Evolutionary conservation across 306 rosid species (phyloP), one percentile per base, ranked within the genome.

Genomic region (Sechiopsis laciniata): DNA sequence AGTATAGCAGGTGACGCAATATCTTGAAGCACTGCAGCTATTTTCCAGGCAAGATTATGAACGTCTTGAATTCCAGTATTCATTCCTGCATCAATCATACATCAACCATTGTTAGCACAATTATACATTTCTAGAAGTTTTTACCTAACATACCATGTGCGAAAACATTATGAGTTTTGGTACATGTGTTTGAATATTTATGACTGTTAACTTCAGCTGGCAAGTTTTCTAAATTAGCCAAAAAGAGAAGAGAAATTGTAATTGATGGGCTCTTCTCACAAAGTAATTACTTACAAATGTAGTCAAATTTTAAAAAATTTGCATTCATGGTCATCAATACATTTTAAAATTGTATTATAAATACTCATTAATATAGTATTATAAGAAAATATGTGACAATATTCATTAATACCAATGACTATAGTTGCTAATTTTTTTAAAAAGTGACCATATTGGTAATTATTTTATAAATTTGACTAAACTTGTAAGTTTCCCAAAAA

Each of bases 41-140:
- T 77, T 86, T 94, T 94, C 99, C 99, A 94, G 78, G 97, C 95
- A 84, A 94, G 96, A 85, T 91, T 94, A 83, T 89, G 95, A 70
- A 88, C 90, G 84, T 91, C 97, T 88, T 89, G 97, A 82, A 94
- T 89, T 80, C 98, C 98, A 68, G 97, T 90, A 85, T 94, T 94
- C 99, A 94, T 94, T 82, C 99, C 99, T 94, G 88, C 78, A 80
- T 53, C 78, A 63, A 12, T 62, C 20, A 71, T 57, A 73, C 42
- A 40, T 57, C 40, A 78, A 80, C 74, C 72, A 32, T 7, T 46
- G 19, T 60, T 11, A 32, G 15, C 71, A 8, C 29, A 37, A 65
- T 42, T 37, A 7, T 19, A 42, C 16, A 65, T 65, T 64, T 65
- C 42, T 42, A 2, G 15, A 66, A 66, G 72, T 37, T 37, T 64